Evolutionary conservation across 1,284 basidiomycete genomes (phyloP).

Genomic region (Puccinia hordei): DNA sequence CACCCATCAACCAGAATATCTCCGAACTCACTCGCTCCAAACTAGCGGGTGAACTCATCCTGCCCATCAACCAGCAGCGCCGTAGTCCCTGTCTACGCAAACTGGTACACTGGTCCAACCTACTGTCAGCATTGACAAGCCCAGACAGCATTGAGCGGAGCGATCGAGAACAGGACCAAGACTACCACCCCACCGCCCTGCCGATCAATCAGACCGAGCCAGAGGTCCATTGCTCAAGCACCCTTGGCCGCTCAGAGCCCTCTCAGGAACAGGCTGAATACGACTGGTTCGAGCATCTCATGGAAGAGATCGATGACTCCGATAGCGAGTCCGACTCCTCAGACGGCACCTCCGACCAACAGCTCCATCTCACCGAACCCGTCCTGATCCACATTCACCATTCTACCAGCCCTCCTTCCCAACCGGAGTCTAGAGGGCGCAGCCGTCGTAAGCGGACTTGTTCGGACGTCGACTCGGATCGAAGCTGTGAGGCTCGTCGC

Average conservation of each 20-base stretch:
- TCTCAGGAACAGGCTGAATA: not conserved
- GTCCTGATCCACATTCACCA: not conserved
- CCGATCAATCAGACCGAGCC: not conserved
- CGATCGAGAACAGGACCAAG: not conserved
- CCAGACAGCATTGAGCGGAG: not conserved
- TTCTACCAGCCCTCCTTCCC: not conserved
- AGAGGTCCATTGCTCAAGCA: no score
- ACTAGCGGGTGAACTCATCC: slow-evolving; percentile 2
- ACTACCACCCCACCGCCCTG: not conserved
- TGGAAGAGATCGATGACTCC: slow-evolving; percentile 25
- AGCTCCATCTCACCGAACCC: not conserved
- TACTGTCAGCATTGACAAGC: not conserved
- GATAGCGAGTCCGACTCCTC: slow-evolving; percentile 15
- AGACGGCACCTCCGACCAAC: not conserved
- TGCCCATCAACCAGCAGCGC: not conserved
- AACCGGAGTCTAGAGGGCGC: not conserved
- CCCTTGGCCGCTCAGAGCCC: no score
- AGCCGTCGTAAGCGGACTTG: not conserved
- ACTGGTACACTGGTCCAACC: slow-evolving; percentile 13
- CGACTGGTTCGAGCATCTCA: slow-evolving; percentile 16
- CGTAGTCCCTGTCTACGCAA: slow-evolving; percentile 21
- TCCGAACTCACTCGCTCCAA: slow-evolving; percentile 3
- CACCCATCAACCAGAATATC: not conserved
- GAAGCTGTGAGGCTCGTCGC: not conserved
- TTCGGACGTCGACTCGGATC: not conserved